These are phyloP conservation scores for Oemleria cerasiformis DNA, from an alignment of 306 rosid genomes.

Conservation along the genomic window DNA sequence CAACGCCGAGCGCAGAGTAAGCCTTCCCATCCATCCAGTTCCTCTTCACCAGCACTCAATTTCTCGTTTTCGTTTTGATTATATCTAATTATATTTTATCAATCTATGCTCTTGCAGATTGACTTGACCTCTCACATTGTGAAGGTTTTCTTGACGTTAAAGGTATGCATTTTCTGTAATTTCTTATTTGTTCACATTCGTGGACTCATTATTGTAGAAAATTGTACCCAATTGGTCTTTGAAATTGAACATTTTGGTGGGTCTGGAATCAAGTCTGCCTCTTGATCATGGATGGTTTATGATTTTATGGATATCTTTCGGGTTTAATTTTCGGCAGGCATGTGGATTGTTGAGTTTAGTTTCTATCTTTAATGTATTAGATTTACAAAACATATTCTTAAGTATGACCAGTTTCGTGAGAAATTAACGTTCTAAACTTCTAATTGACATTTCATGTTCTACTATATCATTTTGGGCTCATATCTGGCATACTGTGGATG, in stretches of 20 bases:
- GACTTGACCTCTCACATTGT: slow-evolving; percentile 81
- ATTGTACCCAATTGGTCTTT: neutral
- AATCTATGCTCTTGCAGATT: slow-evolving; percentile 54
- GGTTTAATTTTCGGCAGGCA: neutral
- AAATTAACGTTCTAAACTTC: neutral
- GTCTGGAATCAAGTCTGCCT: neutral
- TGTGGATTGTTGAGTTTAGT: neutral
- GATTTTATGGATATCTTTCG: neutral
- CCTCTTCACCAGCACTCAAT: neutral
- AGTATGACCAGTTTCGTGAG: neutral
- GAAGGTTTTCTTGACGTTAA: slow-evolving; percentile 81
- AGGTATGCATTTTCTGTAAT: slow-evolving; percentile 46
- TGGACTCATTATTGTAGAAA: neutral
- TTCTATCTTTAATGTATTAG: neutral
- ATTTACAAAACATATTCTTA: neutral
- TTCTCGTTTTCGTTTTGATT: neutral
- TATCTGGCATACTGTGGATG: neutral
- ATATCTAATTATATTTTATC: neutral
- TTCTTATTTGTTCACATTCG: neutral
- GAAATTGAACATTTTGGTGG: neutral
- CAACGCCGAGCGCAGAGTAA: slow-evolving; percentile 93
- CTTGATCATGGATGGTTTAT: slow-evolving; percentile 2
- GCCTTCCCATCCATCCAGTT: slow-evolving; percentile 20
- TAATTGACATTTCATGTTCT: neutral
- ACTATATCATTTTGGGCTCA: neutral